Percentiles rank a stretch among this genome's conserved stretches.
Evolutionary conservation across 805 yeast genomes (phyloP).

Genomic region (Sugiyamaella marilandica): DNA sequence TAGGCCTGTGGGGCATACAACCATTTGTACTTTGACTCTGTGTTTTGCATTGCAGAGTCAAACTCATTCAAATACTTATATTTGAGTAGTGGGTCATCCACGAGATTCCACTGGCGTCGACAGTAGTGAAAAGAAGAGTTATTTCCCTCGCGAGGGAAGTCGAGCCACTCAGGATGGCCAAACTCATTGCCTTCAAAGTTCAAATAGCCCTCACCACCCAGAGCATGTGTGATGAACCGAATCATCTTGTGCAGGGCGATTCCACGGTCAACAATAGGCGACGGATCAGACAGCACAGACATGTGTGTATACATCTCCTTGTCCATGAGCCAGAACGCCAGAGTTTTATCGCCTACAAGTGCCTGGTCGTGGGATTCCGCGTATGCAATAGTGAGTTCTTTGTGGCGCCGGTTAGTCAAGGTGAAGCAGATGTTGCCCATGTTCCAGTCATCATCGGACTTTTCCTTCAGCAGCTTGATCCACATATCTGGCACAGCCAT

Average conservation of each 20-base stretch:
- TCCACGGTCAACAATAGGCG: slow-evolving; percentile 83
- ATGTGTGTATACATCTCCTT: slow-evolving; percentile 96
- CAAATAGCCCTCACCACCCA: slow-evolving; percentile 97
- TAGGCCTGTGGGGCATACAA: slow-evolving; percentile 71
- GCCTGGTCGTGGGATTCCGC: slow-evolving; percentile 98
- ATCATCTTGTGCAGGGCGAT: slow-evolving; percentile 87
- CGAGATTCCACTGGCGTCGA: slow-evolving; percentile 86
- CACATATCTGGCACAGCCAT: slow-evolving; percentile 99
- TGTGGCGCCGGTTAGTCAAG: slow-evolving; percentile 80
- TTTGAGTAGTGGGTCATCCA: slow-evolving; percentile 72
- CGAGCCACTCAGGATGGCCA: slow-evolving; percentile 99
- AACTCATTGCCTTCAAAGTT: slow-evolving; percentile 97
- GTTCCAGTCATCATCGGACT: slow-evolving; percentile 86
- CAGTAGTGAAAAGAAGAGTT: slow-evolving; percentile 88
- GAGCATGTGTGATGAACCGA: slow-evolving; percentile 74
- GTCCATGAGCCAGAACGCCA: slow-evolving; percentile 98
- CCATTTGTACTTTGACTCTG: slow-evolving; percentile 70
- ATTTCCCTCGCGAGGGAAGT: slow-evolving; percentile 90
- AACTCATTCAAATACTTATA: slow-evolving; percentile 75
- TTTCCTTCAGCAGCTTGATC: slow-evolving; percentile 88
- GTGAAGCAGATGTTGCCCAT: slow-evolving; percentile 74
- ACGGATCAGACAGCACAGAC: slow-evolving; percentile 69
- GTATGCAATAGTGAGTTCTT: slow-evolving; percentile 84
- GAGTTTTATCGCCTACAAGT: slow-evolving; percentile 90
- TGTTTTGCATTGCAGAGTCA: slow-evolving; percentile 77